phyloP scores from a whole-genome alignment of 495 filamentous ascomycete genomes.

The Penicillium pancosmium region DNA sequence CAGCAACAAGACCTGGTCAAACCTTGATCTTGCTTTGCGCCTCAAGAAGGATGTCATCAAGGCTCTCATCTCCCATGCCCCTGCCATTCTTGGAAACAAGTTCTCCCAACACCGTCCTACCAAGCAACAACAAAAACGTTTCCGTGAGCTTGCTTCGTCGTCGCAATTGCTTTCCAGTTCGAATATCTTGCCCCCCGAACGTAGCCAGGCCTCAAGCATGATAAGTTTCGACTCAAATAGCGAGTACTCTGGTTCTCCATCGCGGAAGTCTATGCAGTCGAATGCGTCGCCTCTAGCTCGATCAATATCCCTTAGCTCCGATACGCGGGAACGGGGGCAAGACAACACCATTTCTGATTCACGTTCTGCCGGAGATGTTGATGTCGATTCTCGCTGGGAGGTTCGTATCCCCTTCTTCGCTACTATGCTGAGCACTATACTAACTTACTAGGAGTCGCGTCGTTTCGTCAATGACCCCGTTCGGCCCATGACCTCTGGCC shows the following conservation, averaged over 20 bases:
- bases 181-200: slow-evolving; percentile 45
- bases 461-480: slow-evolving; percentile 39
- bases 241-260: slow-evolving; percentile 42
- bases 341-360: slow-evolving; percentile 32
- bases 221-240: slow-evolving; percentile 45
- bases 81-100: slow-evolving; percentile 97
- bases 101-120: slow-evolving; percentile 83
- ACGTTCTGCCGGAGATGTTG: slow-evolving; percentile 42
- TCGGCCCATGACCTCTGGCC: slow-evolving; percentile 42
- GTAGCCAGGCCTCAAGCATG: slow-evolving; percentile 33
- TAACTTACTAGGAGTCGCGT: slow-evolving; percentile 44
- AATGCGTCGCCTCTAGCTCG: slow-evolving; percentile 42
- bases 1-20: slow-evolving; percentile 98
- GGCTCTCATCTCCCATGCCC: slow-evolving; percentile 91
- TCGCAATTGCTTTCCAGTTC: slow-evolving; percentile 52
- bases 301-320: slow-evolving; percentile 44
- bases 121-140: slow-evolving; percentile 73
- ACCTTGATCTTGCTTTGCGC: slow-evolving; percentile 87
- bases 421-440: background rate
- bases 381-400: slow-evolving; percentile 49
- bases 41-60: slow-evolving; percentile 93
- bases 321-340: slow-evolving; percentile 30
- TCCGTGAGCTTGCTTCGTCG: slow-evolving; percentile 73
- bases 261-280: slow-evolving; percentile 41
- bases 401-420: slow-evolving; percentile 19